phyloP scores from a whole-genome alignment of 305 asterid genomes.

The Solanum aculeatissimum region DNA sequence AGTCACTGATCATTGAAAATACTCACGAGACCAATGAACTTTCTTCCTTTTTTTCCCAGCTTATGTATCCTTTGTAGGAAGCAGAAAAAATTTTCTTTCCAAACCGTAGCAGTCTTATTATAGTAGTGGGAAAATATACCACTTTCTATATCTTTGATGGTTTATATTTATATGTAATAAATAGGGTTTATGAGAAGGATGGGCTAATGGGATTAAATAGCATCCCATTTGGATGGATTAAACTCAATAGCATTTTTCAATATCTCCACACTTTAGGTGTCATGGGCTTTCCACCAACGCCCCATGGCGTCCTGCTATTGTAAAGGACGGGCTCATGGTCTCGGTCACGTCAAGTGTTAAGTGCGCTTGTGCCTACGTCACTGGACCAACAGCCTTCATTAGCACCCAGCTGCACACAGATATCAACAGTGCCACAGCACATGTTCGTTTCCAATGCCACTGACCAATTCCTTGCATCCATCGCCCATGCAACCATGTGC shows the following conservation, averaged over 20 bases:
- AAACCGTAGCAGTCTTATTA: neutral
- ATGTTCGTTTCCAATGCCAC: no score
- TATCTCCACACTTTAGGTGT: neutral
- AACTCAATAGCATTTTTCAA: neutral
- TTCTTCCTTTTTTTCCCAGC: neutral
- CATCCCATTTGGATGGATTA: neutral
- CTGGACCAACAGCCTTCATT: no score
- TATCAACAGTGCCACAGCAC: no score
- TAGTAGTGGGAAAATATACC: neutral
- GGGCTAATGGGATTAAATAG: neutral
- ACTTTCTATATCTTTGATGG: neutral
- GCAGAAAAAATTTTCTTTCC: neutral
- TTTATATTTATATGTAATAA: neutral
- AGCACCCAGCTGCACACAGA: no score
- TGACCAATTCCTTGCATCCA: no score
- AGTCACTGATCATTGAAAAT: neutral
- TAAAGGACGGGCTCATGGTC: no score
- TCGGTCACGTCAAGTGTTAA: no score
- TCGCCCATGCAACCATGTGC: no score
- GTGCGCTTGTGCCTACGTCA: no score
- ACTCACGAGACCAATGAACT: neutral
- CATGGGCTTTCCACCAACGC: no score
- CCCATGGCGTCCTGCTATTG: no score
- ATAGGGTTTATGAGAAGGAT: neutral
- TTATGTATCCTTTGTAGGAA: neutral